Conservation (phyloP, 805 yeast genomes). For the Sugiyamaella qingdaonensis region DNA sequence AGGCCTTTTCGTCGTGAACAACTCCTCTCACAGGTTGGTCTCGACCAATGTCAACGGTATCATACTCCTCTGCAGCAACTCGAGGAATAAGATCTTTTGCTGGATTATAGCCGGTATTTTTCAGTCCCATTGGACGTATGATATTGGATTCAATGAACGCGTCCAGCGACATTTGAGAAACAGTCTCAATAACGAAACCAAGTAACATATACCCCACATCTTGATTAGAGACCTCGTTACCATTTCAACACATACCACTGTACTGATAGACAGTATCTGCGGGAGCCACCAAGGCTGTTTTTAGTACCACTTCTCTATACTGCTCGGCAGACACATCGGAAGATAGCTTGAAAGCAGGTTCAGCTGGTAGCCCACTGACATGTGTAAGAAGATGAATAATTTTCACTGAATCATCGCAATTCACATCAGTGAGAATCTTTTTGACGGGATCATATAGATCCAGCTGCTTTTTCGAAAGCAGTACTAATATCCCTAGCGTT, state of each 20-base stretch:
- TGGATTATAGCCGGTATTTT: conserved; percentile 8
- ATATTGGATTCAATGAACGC: conserved; percentile 1
- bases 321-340: background rate
- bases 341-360: conserved; percentile 7
- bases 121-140: conserved; percentile 11
- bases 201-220: conserved; percentile 11
- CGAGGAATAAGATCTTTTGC: background rate
- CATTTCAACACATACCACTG: background rate
- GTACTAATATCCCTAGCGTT: conserved; percentile 14
- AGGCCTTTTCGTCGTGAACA: conserved; percentile 21
- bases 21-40: conserved; percentile 18
- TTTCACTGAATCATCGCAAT: conserved; percentile 3
- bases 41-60: conserved; percentile 9
- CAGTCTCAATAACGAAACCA: conserved; percentile 8
- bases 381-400: conserved; percentile 14
- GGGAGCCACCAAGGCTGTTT: background rate
- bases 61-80: conserved; percentile 12
- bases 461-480: conserved; percentile 9
- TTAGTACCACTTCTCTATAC: background rate
- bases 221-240: background rate
- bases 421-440: conserved; percentile 10
- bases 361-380: conserved; percentile 12
- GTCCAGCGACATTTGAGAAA: conserved; percentile 1
- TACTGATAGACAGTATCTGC: background rate
- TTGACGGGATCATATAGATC: conserved; percentile 10